Evolutionary conservation across 2,329 filamentous ascomycete species (phyloP), one percentile per base, ranked within the genome.

Genomic region (Arthroderma sp.): DNA sequence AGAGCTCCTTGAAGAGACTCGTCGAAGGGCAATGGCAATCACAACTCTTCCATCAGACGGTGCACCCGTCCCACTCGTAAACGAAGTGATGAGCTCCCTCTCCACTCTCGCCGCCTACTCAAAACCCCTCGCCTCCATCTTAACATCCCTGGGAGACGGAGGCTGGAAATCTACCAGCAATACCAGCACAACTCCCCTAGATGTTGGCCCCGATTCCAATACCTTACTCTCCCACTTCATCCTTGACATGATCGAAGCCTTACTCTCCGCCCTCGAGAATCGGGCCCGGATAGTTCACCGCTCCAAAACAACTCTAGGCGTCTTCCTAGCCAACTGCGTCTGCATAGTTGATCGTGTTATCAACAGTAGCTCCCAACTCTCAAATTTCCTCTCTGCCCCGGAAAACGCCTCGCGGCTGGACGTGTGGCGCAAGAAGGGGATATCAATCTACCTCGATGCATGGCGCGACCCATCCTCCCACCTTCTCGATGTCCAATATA

Each of bases 211-310:
- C 3, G 88, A 96, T 58, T 88, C 88, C 29, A 79, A 80, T 51
- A 80, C 89, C 44, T 80, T 98, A 10, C 87, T 98, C 54, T 82
- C 83, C 1, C 81, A 94, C 60, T 98, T 96, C 60, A 85, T 86
- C 54, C 73, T 81, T 22, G 91, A 98, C 63, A 89, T 86, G 30
- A 82, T 96, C 50, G 87, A 96, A 45, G 73, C 78, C 1, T 72
- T 96, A 22, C 74, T 96, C 51, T 73, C 73, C 29, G 75, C 82
- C 6, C 71, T 96, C 7, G 85, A 93, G 50, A 70, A 75, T 48
- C 91, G 87, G 51, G 80, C 82, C 4, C 78, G 82, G 29, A 59
- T 74, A 6, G 62, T 91, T 37, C 75, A 91, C 47, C 87, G 88
- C 58, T 78, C 77, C 48, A 91, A 87, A 62, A 79, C 81, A 27